Evolutionary conservation across 345 rosid genomes (phyloP), one percentile per base, ranked within the genome.

Genomic region (Linum usitatissimum): DNA sequence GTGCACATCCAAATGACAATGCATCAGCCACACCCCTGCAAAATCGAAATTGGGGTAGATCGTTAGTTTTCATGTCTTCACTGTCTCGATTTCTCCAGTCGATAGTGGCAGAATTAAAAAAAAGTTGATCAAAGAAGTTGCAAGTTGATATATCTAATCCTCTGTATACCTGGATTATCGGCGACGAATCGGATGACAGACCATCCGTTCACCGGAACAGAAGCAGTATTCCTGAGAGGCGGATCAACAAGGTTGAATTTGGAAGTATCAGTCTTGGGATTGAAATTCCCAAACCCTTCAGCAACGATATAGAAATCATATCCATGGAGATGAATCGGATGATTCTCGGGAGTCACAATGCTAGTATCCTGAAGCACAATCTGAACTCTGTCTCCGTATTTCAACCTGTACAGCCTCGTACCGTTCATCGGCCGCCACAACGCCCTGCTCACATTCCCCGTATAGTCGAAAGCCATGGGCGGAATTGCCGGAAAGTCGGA

Each of bases 321-420:
- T 38, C 84, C 84, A 19, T 80, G 84, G 18, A 80, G 63, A 61
- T 80, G 84, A 65, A 80, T 72, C 17, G 84, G 84, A 57, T 80
- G 84, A 53, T 74, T 77, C 3, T 72, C 71, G 6, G 75, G 70
- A 4, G 73, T 68, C 18, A 80, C 54, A 28, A 70, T 59, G 38
- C 74, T 78, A 9, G 84, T 80, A 40, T 71, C 84, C 59, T 80
- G 84, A 15, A 80, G 59, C 23, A 73, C 77, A 13, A 80, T 2
- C 56, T 79, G 77, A 6, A 76, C 77, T 17, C 67, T 70, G 7
- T 72, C 61, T 0, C 77, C 69, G 49, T 73, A 73, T 18, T 66
- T 64, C 63, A 78, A 34, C 38, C 49, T 21, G 51, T 53, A 77
- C 48, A 75, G 61, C 61, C 67, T 73, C 0, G 84, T 77, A 5